Evolutionary conservation across 208 protist genomes (phyloP).

Genomic region (Acanthamoeba lenticulata): DNA sequence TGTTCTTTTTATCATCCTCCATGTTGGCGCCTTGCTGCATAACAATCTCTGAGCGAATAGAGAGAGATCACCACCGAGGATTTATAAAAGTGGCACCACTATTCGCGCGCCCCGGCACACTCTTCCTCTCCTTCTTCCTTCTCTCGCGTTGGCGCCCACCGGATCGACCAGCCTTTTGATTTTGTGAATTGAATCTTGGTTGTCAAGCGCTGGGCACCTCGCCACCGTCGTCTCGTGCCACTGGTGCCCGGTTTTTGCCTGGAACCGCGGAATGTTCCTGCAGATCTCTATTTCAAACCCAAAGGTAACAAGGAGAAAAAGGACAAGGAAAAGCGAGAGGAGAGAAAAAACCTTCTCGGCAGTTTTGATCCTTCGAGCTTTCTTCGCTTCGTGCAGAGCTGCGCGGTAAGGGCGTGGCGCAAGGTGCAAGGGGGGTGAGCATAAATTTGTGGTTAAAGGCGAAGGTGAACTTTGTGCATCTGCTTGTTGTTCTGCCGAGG

Average conservation of each 20-base stretch:
- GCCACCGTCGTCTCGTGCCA: background rate
- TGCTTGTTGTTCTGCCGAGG: too few species aligned
- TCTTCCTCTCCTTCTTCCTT: background rate
- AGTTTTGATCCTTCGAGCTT: background rate
- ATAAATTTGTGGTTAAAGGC: background rate
- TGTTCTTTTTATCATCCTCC: constrained; percentile 39
- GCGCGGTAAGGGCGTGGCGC: too few species aligned
- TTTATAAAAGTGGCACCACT: too few species aligned
- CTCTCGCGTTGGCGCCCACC: background rate
- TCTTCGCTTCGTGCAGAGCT: too few species aligned
- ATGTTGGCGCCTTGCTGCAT: background rate
- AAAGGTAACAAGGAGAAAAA: background rate
- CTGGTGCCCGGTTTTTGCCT: background rate
- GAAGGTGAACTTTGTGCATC: too few species aligned
- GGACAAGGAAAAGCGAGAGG: background rate
- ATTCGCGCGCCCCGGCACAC: too few species aligned
- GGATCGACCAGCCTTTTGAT: background rate
- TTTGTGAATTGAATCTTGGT: background rate
- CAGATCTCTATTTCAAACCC: too few species aligned
- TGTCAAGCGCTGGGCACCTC: background rate
- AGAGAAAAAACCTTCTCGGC: too few species aligned
- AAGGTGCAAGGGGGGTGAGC: background rate
- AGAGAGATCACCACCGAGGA: too few species aligned
- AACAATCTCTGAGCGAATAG: too few species aligned
- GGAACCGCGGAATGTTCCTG: too few species aligned